Evolutionary conservation across 2,329 filamentous ascomycete genomes (phyloP).

Genomic region (Scedosporium aurantiacum): DNA sequence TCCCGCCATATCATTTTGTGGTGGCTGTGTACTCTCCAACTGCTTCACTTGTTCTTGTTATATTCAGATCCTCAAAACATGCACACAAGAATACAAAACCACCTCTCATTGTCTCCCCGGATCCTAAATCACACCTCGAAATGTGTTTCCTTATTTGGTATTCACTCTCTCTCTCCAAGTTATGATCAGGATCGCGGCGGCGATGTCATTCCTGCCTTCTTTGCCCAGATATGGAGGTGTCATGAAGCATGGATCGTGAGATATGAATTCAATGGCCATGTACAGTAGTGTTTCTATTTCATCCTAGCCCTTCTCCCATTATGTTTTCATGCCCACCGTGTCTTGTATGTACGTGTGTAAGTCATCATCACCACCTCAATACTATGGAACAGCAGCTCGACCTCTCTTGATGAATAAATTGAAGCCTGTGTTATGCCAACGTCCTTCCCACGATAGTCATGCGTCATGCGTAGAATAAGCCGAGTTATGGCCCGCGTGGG

Average conservation of each 20-base stretch:
- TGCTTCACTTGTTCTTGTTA: neutral
- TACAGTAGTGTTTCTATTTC: neutral
- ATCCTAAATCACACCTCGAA: neutral
- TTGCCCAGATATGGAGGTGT: neutral
- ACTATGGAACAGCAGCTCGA: too few species aligned
- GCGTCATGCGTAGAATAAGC: too few species aligned
- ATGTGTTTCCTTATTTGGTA: neutral
- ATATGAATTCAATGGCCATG: neutral
- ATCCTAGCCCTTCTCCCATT: neutral
- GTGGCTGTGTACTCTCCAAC: neutral
- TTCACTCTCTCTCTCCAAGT: neutral
- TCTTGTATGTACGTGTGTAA: neutral
- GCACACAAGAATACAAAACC: neutral
- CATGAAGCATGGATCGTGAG: neutral
- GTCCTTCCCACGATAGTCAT: too few species aligned
- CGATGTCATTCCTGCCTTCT: neutral
- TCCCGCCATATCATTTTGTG: neutral
- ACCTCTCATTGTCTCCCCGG: neutral
- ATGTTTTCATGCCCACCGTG: neutral
- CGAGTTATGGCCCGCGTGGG: neutral
- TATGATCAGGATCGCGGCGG: neutral
- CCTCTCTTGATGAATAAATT: too few species aligned
- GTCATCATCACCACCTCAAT: too few species aligned
- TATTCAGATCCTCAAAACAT: neutral
- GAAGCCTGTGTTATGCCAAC: too few species aligned